Evolutionary conservation across 2,329 filamentous ascomycete species (phyloP).

Genomic region (Nemania abortiva): DNA sequence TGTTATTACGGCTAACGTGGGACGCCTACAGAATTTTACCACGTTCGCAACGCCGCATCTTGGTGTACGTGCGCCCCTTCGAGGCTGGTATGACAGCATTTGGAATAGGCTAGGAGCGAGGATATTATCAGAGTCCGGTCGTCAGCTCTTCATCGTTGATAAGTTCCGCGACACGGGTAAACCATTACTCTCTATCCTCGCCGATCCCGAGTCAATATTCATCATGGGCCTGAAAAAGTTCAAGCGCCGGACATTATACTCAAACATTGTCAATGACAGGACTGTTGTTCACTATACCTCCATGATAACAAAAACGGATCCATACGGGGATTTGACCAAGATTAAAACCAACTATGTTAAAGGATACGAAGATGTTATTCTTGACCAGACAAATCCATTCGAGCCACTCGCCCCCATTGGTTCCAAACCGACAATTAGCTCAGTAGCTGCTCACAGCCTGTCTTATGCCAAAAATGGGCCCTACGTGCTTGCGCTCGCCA

Average conservation of each 20-base stretch:
- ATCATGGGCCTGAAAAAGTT: slow-evolving; percentile 82
- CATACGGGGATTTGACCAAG: slow-evolving; percentile 75
- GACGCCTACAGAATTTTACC: slow-evolving; percentile 77
- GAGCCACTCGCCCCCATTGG: slow-evolving; percentile 57
- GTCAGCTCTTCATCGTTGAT: slow-evolving; percentile 90
- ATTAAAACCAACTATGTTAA: slow-evolving; percentile 79
- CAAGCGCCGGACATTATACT: slow-evolving; percentile 80
- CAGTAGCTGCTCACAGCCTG: slow-evolving; percentile 50
- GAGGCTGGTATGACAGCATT: slow-evolving; percentile 73
- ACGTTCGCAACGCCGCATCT: slow-evolving; percentile 90
- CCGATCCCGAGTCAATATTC: slow-evolving; percentile 88
- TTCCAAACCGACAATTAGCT: slow-evolving; percentile 49
- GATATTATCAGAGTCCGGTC: slow-evolving; percentile 83
- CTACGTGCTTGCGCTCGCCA: slow-evolving; percentile 70
- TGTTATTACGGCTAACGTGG: not conserved
- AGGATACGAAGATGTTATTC: slow-evolving; percentile 79
- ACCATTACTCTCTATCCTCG: slow-evolving; percentile 82
- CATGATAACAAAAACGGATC: slow-evolving; percentile 80
- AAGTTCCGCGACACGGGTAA: slow-evolving; percentile 84
- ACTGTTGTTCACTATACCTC: slow-evolving; percentile 88
- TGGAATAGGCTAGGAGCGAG: slow-evolving; percentile 89
- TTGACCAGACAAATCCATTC: slow-evolving; percentile 75
- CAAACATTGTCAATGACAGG: slow-evolving; percentile 88
- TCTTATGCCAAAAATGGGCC: slow-evolving; percentile 67
- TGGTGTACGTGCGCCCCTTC: slow-evolving; percentile 77